Evolutionary conservation across 164 flowering plant genomes (phyloP), one percentile per base, ranked within the genome.

Genomic region (Sedum album): DNA sequence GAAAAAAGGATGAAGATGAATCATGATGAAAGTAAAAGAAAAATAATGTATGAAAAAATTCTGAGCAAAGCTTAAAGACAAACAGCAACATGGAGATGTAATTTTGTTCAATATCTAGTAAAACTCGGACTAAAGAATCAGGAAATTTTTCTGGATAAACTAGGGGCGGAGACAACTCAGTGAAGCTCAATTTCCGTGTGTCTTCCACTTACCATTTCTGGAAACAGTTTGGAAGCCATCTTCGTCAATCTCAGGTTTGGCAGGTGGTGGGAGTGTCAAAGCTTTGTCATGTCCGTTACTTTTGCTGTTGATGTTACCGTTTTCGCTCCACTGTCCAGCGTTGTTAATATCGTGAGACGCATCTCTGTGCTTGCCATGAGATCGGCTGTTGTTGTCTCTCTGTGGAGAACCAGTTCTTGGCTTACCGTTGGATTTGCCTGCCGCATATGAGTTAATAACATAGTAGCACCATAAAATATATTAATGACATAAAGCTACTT

Each of bases 191-290:
- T 48, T 48, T 20, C n/a, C 20, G 5, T 48, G 21, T 6, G 53
- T 15, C 53, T 48, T 48, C 53, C 53, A 48, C 53, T 48, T 48
- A 1, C 21, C 23, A n/a, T 48, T 48, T 48, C 53, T 48, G 31
- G n/a, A 28, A 61, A 61, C 65, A 10, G 65, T 61, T 61, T 61
- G 65, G 65, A 61, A 61, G 20, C 65, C 65, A 15, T 61, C 65
- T 5, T 61, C 65, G 31, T 61, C 65, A 25, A 61, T 33, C 36
- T 61, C 31, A 61, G 31, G 53, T n/a, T 48, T 48, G 53, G 53
- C 20, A 48, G 53, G 53, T 6, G 53, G 18, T 48, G 18, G 6
- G 5, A n/a, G 53, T 5, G 53, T 48, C 1, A 18, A 18, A 48
- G 18, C 53, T 48, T 48, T 15, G 23, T 15, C 1, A 39, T 39